These are phyloP conservation scores for Anastatica hierochuntica DNA, from an alignment of 345 rosid species.

Conservation along the genomic window DNA sequence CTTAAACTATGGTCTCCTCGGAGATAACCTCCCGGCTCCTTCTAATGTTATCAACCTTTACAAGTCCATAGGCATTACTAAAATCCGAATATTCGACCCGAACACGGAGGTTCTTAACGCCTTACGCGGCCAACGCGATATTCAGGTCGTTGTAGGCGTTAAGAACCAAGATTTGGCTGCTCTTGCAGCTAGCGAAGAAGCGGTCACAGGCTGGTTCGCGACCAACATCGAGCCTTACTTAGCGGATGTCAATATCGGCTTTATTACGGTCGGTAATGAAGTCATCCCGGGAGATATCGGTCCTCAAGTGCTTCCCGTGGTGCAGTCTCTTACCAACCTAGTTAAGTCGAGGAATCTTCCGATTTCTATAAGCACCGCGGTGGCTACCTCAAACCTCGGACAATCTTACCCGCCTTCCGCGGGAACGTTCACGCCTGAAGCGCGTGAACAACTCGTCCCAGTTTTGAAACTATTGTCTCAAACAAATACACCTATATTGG, in stretches of 20 bases:
- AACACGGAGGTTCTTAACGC: constrained; percentile 21
- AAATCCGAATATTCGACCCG: constrained; percentile 34
- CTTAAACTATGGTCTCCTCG: constrained; percentile 33
- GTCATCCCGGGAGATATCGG: constrained; percentile 25
- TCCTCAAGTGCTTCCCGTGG: constrained; percentile 21
- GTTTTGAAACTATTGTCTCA: constrained; percentile 14
- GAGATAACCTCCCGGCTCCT: constrained; percentile 35
- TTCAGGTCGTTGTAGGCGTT: constrained; percentile 23
- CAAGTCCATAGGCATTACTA: constrained; percentile 14
- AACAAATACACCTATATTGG: constrained; percentile 16
- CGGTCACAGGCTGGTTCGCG: constrained; percentile 19
- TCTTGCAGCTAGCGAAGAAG: constrained; percentile 19
- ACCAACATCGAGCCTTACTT: constrained; percentile 22
- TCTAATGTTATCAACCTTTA: constrained; percentile 29
- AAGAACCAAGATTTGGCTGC: constrained; percentile 24
- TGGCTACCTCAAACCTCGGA: constrained; percentile 5
- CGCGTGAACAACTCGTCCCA: constrained; percentile 8
- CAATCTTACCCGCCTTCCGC: constrained; percentile 37
- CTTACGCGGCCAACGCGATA: constrained; percentile 9
- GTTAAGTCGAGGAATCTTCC: constrained; percentile 9
- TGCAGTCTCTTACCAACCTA: constrained; percentile 22
- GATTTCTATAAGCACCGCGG: constrained; percentile 20
- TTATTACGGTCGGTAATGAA: constrained; percentile 35
- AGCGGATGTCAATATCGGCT: constrained; percentile 18
- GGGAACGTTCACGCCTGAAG: constrained; percentile 9